Conservation (phyloP, 2,329 filamentous ascomycete species). For the Sclerotinia spermophila region DNA sequence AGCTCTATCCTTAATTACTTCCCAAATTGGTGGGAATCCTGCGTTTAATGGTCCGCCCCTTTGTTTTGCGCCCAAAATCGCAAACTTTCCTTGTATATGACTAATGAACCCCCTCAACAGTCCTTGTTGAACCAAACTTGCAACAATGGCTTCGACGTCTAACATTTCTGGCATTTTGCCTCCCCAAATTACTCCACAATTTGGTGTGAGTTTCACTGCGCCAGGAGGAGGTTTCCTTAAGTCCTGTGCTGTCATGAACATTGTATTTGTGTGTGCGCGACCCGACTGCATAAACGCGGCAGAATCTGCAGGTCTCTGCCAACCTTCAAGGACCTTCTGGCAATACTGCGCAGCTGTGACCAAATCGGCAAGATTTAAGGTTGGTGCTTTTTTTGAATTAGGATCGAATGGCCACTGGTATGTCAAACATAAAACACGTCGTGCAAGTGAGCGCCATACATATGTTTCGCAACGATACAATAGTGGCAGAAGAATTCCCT, state of each 20-base stretch:
- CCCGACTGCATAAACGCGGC: conserved; percentile 30
- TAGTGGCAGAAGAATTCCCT: conserved; percentile 71
- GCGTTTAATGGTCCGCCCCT: conserved; percentile 60
- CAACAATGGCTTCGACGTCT: conserved; percentile 74
- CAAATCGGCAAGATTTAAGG: conserved; percentile 68
- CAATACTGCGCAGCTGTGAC: conserved; percentile 60
- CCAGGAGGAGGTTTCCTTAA: conserved; percentile 44
- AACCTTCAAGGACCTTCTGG: conserved; percentile 61
- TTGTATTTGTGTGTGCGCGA: conserved; percentile 46
- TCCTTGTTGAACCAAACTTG: conserved; percentile 74
- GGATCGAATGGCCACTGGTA: conserved; percentile 64
- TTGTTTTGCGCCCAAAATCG: conserved; percentile 72
- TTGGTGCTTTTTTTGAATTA: conserved; percentile 62
- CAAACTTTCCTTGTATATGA: conserved; percentile 72
- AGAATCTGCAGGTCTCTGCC: conserved; percentile 38
- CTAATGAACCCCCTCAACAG: conserved; percentile 81
- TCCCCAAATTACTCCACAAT: conserved; percentile 60
- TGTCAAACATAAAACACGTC: conserved; percentile 72
- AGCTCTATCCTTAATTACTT: conserved; percentile 60
- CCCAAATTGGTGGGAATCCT: conserved; percentile 73
- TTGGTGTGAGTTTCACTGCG: conserved; percentile 49
- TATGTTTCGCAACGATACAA: conserved; percentile 74
- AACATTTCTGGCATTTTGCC: conserved; percentile 56
- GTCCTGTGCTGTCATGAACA: conserved; percentile 46
- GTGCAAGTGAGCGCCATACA: conserved; percentile 78